Base-by-base conservation (phyloP, 108 stramenopile genomes). In the Fragilariopsis cylindrus region DNA sequence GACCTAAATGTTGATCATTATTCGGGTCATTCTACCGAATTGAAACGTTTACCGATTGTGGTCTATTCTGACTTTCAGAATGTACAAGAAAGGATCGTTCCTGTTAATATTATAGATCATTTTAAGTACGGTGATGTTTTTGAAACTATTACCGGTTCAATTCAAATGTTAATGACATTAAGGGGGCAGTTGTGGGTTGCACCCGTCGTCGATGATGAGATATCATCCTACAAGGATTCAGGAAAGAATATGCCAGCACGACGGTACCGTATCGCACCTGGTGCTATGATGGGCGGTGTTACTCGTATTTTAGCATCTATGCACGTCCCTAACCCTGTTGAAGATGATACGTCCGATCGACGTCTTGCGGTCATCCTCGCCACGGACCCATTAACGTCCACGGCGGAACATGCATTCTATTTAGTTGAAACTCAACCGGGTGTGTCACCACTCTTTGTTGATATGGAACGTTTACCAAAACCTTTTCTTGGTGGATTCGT, bases 361-460 rank as follows among this genome's bases (percentile, higher is more conserved):
- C 73, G 87, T 4, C 48, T 82, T 65, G 84, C 87, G 11, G 74
- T 89, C n/a, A 69, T 92, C 69, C 54, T 92, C 16, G 90, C 88
- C 3, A 92, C 90, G 11, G 88, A 92, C 74, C 90, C 90, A 2
- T 48, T 81, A 57, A 86, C 81, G 9, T 66, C 75, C 2, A 92
- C 90, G 42, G 90, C 86, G 2, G 90, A 92, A 63, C 88, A 84
- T 63, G 88, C 87, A 5, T 92, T 92, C 62, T 92, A 89, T 57
- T 45, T 92, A 12, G 73, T 92, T 66, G 84, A 83, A 42, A 82
- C 77, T 4, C 81, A 82, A 54, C 80, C 88, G 1, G 50, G 78
- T 45, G 78, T 43, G 2, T 41, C 79, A 3, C 79, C 74, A 13
- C 66, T 65, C 6, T 86, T 86, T 78, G 52, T 72, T 16, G 85